Conservation (phyloP, 805 yeast species). For the Saccharomycopsis sp. region DNA sequence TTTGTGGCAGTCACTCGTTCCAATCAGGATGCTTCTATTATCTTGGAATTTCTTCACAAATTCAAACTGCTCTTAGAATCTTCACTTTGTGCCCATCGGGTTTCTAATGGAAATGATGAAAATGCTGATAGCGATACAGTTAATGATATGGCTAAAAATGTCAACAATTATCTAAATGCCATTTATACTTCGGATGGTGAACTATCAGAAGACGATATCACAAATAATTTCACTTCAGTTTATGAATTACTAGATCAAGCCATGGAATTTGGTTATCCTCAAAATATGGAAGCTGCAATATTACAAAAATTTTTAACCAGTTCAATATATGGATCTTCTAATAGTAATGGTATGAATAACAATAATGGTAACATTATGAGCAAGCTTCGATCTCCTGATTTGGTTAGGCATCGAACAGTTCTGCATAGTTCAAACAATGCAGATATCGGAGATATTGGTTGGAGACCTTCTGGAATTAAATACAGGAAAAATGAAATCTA, state of each 20-base stretch:
- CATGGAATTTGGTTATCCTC: slow-evolving; percentile 71
- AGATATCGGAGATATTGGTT: slow-evolving; percentile 28
- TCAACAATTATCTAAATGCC: slow-evolving; percentile 18
- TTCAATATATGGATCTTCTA: slow-evolving; percentile 16
- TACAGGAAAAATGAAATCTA: slow-evolving; percentile 76
- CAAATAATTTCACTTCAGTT: slow-evolving; percentile 54
- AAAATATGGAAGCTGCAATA: slow-evolving; percentile 44
- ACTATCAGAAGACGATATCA: slow-evolving; percentile 38
- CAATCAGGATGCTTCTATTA: slow-evolving; percentile 72
- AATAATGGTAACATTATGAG: slow-evolving; percentile 1
- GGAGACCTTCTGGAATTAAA: slow-evolving; percentile 64
- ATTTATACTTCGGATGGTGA: slow-evolving; percentile 3
- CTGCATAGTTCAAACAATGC: background rate
- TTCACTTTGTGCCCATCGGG: slow-evolving; percentile 23
- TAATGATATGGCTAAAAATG: slow-evolving; percentile 20
- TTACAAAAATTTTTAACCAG: slow-evolving; percentile 28
- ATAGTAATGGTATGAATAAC: too few species aligned
- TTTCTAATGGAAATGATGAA: background rate
- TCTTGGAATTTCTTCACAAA: slow-evolving; percentile 69
- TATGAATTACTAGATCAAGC: slow-evolving; percentile 74
- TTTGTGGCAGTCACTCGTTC: slow-evolving; percentile 83
- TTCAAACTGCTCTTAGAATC: slow-evolving; percentile 43
- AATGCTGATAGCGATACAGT: slow-evolving; percentile 2
- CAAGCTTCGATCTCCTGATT: slow-evolving; percentile 6
- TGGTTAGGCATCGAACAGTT: background rate